Conservation (phyloP, 73 alveolate genomes). For the Paramecium pentaurelia region DNA sequence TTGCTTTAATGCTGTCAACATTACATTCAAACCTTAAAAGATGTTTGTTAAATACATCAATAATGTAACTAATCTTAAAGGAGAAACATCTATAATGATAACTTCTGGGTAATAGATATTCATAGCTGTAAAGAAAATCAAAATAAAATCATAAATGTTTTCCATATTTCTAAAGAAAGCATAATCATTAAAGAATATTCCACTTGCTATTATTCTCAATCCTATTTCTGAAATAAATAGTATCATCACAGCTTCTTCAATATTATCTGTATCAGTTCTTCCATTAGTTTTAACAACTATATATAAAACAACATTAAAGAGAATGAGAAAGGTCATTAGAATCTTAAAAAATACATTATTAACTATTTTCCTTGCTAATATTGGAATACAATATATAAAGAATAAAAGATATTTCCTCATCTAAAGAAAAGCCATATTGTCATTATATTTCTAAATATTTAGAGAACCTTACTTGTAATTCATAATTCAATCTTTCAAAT, state of each 20-base stretch:
- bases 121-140: not conserved
- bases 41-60: conserved; percentile 12
- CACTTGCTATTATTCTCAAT: not conserved
- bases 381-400: not conserved
- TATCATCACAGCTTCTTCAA: not conserved
- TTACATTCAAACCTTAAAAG: not conserved
- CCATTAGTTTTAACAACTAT: not conserved
- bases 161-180: not conserved
- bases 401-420: not conserved
- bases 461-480: not conserved
- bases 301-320: not conserved
- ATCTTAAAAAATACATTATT: not conserved
- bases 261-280: not conserved
- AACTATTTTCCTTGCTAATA: not conserved
- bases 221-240: not conserved
- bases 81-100: not conserved
- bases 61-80: not conserved
- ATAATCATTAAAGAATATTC: not conserved
- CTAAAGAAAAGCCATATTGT: not conserved
- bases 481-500: not conserved
- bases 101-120: not conserved
- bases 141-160: not conserved
- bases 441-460: not conserved
- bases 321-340: not conserved
- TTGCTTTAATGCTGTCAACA: not conserved